Evolutionary conservation across 2,329 filamentous ascomycete genomes (phyloP).

Genomic region (Fonsecaea pugnacius): DNA sequence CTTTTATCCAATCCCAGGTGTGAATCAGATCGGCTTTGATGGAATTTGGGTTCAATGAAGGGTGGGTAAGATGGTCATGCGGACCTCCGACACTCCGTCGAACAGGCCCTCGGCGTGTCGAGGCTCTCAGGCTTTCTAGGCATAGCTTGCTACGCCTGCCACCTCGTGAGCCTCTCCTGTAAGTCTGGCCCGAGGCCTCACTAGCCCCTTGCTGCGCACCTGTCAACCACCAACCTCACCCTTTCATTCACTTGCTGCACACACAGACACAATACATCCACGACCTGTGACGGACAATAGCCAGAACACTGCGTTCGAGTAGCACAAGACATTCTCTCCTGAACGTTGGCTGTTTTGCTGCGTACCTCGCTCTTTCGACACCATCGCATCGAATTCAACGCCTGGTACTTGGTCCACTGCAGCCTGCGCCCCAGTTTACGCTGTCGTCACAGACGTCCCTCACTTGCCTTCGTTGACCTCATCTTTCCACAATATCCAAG

Average conservation of each 20-base stretch:
- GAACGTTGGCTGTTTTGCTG: not conserved
- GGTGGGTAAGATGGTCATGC: slow-evolving; percentile 16
- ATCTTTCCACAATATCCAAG: slow-evolving; percentile 12
- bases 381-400: slow-evolving; percentile 7
- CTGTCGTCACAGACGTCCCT: slow-evolving; percentile 29
- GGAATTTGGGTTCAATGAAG: slow-evolving; percentile 2
- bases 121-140: not conserved
- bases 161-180: not conserved
- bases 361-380: slow-evolving; percentile 1
- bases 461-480: slow-evolving; percentile 25
- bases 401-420: slow-evolving; percentile 11
- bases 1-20: not conserved
- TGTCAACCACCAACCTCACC: not conserved
- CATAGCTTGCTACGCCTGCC: not conserved
- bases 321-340: not conserved
- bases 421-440: slow-evolving; percentile 17
- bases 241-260: not conserved
- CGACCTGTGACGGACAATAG: not conserved
- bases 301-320: slow-evolving; percentile 1
- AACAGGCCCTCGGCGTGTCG: slow-evolving; percentile 2
- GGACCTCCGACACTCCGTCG: slow-evolving; percentile 11
- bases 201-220: not conserved
- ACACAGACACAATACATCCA: not conserved
- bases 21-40: not conserved
- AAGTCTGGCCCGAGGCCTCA: not conserved